Conservation (phyloP, 108 stramenopile genomes). For the Cyclotella baltica region DNA sequence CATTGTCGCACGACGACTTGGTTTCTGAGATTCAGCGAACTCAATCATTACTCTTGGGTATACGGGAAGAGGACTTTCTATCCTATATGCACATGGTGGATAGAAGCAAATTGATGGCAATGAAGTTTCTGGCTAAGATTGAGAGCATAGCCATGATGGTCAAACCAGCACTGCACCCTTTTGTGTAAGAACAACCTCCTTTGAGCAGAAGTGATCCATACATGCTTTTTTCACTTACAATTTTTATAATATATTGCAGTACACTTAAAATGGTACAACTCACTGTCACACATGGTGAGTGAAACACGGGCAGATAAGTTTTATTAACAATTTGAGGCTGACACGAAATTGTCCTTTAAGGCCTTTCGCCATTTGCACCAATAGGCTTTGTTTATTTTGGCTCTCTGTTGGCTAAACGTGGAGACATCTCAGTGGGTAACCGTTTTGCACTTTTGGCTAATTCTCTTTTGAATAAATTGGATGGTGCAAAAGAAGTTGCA, state of each 20-base stretch:
- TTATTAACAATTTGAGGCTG: no score
- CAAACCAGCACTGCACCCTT: not conserved
- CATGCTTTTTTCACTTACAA: no score
- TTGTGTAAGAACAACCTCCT: no score
- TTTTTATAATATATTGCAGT: no score
- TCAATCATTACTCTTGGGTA: not conserved
- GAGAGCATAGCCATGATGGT: not conserved
- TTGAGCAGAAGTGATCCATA: no score
- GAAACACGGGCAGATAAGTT: not conserved
- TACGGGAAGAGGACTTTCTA: constrained; percentile 16
- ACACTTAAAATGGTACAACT: constrained; percentile 19
- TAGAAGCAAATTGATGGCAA: constrained; percentile 8
- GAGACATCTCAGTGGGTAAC: constrained; percentile 19
- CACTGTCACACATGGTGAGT: constrained; percentile 6
- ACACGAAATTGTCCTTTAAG: not conserved
- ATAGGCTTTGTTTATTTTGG: constrained; percentile 29
- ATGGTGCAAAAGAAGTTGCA: not conserved
- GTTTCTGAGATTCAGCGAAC: constrained; percentile 1
- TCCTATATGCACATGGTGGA: constrained; percentile 16
- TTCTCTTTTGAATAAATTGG: constrained; percentile 4
- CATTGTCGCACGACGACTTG: not conserved
- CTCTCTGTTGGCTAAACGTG: not conserved
- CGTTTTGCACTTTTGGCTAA: constrained; percentile 16
- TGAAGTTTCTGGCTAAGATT: constrained; percentile 19
- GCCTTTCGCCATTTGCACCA: constrained; percentile 19